phyloP scores from a whole-genome alignment of 1,284 basidiomycete species.

The Wolfiporia cocos region DNA sequence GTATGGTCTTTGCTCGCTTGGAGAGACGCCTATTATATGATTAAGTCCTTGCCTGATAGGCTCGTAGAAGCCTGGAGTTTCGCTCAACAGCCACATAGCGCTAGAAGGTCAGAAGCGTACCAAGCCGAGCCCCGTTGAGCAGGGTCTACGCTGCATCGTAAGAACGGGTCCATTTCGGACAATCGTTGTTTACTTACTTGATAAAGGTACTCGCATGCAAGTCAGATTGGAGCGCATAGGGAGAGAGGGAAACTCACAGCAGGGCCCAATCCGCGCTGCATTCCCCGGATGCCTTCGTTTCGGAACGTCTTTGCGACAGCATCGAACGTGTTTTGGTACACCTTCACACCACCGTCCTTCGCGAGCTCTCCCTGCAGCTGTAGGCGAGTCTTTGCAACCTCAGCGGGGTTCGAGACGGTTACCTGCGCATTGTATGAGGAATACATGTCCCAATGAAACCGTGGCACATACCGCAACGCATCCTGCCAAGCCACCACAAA shows the following conservation, averaged over 20 bases:
- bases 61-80: constrained; percentile 84
- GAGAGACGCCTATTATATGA: constrained; percentile 54
- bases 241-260: constrained; percentile 56
- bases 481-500: constrained; percentile 85
- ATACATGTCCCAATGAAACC: background rate
- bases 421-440: constrained; percentile 40
- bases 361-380: constrained; percentile 93
- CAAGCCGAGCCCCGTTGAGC: constrained; percentile 91
- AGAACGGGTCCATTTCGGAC: background rate
- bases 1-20: constrained; percentile 60
- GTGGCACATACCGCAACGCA: constrained; percentile 53
- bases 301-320: constrained; percentile 86
- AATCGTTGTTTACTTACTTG: constrained; percentile 48
- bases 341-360: constrained; percentile 64
- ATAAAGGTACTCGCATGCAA: constrained; percentile 69
- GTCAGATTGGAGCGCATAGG: constrained; percentile 2
- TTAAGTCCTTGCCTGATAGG: constrained; percentile 80
- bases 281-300: constrained; percentile 85
- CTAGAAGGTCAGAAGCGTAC: constrained; percentile 37
- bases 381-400: constrained; percentile 91
- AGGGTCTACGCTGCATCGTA: constrained; percentile 55
- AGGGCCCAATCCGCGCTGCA: constrained; percentile 87
- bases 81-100: constrained; percentile 4
- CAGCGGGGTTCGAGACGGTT: constrained; percentile 80
- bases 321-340: constrained; percentile 89